phyloP scores from a whole-genome alignment of 163 green algal species.

The Chlamydomonas reinhardtii region DNA sequence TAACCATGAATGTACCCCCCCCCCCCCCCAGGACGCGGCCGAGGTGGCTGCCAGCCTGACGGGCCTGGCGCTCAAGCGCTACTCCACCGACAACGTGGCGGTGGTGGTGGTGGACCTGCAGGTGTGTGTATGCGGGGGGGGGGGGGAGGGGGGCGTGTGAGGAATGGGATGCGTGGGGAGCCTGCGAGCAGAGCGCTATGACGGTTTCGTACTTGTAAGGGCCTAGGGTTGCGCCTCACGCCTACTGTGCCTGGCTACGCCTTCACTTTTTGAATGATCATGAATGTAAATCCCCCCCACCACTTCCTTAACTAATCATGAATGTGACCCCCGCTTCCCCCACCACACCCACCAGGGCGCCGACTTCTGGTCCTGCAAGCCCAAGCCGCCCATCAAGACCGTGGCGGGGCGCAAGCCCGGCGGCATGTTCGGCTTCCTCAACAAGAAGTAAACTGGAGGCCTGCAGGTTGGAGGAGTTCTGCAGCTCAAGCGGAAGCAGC shows the following conservation, averaged over 20 bases:
- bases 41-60: slow-evolving; percentile 67
- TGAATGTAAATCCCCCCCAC: too few species aligned
- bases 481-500: too few species aligned
- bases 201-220: too few species aligned
- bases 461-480: too few species aligned
- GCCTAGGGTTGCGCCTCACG: too few species aligned
- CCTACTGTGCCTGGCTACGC: too few species aligned
- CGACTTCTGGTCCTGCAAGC: slow-evolving; percentile 34
- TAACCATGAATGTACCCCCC: too few species aligned
- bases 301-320: too few species aligned
- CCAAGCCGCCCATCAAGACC: background rate
- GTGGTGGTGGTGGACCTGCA: slow-evolving; percentile 68
- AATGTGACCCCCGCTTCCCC: too few species aligned
- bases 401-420: background rate
- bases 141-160: background rate
- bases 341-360: background rate
- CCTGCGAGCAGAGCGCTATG: too few species aligned
- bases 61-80: slow-evolving; percentile 70
- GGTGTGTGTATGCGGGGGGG: background rate
- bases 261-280: too few species aligned
- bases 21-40: background rate
- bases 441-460: too few species aligned
- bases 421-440: slow-evolving; percentile 8
- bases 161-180: background rate
- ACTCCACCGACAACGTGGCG: slow-evolving; percentile 74